phyloP scores from a whole-genome alignment of 257 asterid genomes.

The Nicotiana tabacum region DNA sequence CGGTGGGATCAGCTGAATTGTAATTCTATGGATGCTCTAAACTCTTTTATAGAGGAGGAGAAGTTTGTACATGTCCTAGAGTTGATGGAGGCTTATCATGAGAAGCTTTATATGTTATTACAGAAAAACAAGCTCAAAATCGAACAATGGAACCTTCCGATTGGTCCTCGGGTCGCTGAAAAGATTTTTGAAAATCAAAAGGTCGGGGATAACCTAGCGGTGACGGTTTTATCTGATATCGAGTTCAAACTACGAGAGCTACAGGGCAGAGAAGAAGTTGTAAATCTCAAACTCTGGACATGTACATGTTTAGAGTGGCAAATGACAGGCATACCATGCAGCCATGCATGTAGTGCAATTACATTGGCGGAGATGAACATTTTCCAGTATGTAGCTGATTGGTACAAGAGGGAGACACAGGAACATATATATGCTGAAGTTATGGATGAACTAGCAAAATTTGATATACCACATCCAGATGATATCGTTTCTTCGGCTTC shows the following conservation, averaged over 20 bases:
- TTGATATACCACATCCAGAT: constrained; percentile 11
- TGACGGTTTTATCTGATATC: background rate
- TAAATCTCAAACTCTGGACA: constrained; percentile 8
- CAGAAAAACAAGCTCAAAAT: background rate
- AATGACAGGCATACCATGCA: constrained; percentile 14
- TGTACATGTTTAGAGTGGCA: constrained; percentile 17
- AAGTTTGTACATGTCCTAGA: background rate
- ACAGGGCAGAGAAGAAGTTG: constrained; percentile 3
- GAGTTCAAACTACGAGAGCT: background rate
- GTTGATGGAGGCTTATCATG: constrained; percentile 17
- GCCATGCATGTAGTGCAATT: constrained; percentile 7
- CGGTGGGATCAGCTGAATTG: constrained; percentile 18
- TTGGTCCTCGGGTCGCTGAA: background rate
- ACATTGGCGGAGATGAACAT: background rate
- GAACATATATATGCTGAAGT: constrained; percentile 11
- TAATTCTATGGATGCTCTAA: constrained; percentile 15
- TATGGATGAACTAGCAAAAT: constrained; percentile 3
- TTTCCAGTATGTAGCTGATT: background rate
- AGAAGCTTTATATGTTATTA: constrained; percentile 9
- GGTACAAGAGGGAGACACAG: constrained; percentile 14
- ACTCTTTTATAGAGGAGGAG: constrained; percentile 16
- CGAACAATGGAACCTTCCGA: background rate
- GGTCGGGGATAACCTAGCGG: background rate
- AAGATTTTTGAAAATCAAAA: constrained; percentile 4
- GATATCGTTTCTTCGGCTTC: background rate